Evolutionary conservation across 768 basidiomycete genomes (phyloP), one percentile per base, ranked within the genome.

Genomic region (Thelephora aurantiotincta): DNA sequence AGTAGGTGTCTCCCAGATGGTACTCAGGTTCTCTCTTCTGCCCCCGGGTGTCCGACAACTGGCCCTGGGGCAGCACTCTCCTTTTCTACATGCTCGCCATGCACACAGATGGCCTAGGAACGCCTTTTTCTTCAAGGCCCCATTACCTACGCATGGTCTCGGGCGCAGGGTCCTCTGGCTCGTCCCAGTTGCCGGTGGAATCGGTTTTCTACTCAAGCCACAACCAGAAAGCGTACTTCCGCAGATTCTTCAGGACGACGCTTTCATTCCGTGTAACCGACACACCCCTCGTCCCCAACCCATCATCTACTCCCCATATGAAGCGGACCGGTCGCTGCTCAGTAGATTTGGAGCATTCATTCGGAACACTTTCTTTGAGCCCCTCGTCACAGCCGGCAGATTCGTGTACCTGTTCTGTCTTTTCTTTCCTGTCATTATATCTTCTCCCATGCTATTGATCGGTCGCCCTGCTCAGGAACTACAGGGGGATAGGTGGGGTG

Each of bases 401-500:
- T 97, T 98, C 66, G 62, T 91, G 20, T 77, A 85, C 55, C 76
- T 99, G 18, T 80, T 82, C 52, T 62, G 73, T 51, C 69, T 98
- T 47, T 98, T 99, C 63, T 64, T 83, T 3, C 96, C 96, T 1
- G 89, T 97, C 50, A 74, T 99, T 45, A 41, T 93, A 43, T 70
- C 78, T 2, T 74, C 78, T 44, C 93, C 94, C 0, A 86, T 97
- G 78, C 68, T 98, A 16, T 68, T 93, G 20, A 65, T 82, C 7
- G 85, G 80, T 16, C 68, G 63, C 33, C 73, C 72, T 16, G 70
- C 76, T 47, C 67, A 67, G 38, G 63, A 65, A 43, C 67, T 77
- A 41, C 73, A 72, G 11, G 83, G 85, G 13, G 90, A 93, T 52
- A 74, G 78, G 55, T 91, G 89, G 89, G 91, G 91, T 34, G 91